These are phyloP conservation scores for Suillus discolor DNA, from an alignment of 768 basidiomycete genomes.

Conservation along the genomic window DNA sequence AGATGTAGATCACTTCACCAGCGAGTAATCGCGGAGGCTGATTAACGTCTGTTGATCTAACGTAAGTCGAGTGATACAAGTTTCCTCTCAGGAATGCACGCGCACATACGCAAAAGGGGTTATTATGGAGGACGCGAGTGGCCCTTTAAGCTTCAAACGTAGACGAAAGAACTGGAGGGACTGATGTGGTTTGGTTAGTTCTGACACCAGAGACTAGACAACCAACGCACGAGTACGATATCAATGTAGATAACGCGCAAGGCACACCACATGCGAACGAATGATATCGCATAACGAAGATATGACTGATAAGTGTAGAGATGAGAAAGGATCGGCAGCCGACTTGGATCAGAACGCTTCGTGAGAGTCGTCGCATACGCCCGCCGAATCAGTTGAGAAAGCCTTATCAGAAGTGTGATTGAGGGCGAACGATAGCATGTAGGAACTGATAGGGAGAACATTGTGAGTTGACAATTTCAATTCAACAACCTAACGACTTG, in stretches of 20 bases:
- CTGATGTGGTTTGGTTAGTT: neutral
- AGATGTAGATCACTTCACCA: conserved; percentile 1
- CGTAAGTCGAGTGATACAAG: neutral
- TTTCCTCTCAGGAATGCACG: neutral
- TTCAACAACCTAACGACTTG: neutral
- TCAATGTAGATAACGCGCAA: neutral
- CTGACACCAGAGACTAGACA: neutral
- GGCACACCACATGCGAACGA: neutral
- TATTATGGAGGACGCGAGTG: neutral
- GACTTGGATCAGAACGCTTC: neutral
- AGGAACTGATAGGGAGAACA: neutral
- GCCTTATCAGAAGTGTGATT: neutral
- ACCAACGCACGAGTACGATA: neutral
- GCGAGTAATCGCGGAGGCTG: conserved; percentile 3
- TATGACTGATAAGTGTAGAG: neutral
- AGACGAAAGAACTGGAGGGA: neutral
- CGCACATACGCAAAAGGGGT: neutral
- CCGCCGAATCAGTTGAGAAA: neutral
- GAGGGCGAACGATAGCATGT: neutral
- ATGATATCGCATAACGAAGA: neutral
- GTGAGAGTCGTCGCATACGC: neutral
- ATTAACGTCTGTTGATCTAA: neutral
- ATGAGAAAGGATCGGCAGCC: neutral
- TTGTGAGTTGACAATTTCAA: neutral
- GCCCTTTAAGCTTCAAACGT: neutral